A percentile compares a stretch with the other conserved stretches of the same genome.
Conservation (phyloP, 305 asterid species). For the Fraxinus paxiana region DNA sequence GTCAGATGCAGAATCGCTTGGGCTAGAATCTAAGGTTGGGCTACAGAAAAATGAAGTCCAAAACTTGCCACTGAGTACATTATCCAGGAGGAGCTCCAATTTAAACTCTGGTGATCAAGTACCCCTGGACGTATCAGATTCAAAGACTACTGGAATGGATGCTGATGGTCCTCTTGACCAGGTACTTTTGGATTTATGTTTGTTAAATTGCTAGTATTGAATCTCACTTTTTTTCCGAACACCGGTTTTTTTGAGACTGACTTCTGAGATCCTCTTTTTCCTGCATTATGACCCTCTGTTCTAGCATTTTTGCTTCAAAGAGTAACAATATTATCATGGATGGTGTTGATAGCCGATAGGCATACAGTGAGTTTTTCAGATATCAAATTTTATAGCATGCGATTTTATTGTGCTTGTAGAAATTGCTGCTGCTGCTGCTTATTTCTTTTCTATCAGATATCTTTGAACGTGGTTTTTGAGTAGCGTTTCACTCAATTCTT, state of each 20-base stretch:
- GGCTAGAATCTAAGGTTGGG: constrained; percentile 28
- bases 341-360: neutral
- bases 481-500: neutral
- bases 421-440: neutral
- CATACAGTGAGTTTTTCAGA: neutral
- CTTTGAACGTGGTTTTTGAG: neutral
- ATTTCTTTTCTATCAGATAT: neutral
- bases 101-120: constrained; percentile 25
- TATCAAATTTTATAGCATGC: neutral
- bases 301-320: constrained; percentile 4
- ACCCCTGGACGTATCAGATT: constrained; percentile 35
- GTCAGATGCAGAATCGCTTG: constrained; percentile 56
- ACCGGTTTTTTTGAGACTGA: neutral
- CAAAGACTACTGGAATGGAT: constrained; percentile 29
- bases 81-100: constrained; percentile 37
- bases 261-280: neutral
- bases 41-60: constrained; percentile 31
- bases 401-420: neutral
- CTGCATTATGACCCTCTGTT: neutral
- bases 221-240: neutral
- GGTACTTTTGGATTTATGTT: constrained; percentile 35
- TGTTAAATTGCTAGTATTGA: neutral
- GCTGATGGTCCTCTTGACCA: constrained; percentile 35
- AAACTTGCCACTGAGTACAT: constrained; percentile 30
- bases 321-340: neutral